Conservation (phyloP, 2,329 filamentous ascomycete species). For the Fusarium sp. region DNA sequence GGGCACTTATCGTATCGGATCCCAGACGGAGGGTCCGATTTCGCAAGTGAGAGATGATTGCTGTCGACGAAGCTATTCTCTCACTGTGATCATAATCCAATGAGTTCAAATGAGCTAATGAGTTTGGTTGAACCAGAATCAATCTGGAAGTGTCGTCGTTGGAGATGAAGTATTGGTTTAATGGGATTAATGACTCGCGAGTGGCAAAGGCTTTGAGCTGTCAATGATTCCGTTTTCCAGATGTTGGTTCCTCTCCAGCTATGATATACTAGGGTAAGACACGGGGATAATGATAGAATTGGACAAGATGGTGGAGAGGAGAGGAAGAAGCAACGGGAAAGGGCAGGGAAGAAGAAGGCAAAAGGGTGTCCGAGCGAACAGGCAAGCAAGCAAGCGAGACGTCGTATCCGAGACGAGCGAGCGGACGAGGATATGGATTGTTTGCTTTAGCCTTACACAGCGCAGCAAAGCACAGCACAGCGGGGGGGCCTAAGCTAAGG, state of each 20-base stretch:
- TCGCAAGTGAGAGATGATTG: conserved; percentile 3
- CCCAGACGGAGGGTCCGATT: conserved; percentile 8
- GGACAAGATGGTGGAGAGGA: conserved; percentile 3
- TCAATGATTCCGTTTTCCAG: conserved; percentile 15
- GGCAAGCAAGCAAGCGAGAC: conserved; percentile 2
- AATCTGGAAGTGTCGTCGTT: background rate
- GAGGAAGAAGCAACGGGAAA: conserved; percentile 13
- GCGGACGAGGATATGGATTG: conserved; percentile 35
- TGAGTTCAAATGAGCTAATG: background rate
- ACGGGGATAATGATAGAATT: conserved; percentile 3
- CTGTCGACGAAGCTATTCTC: conserved; percentile 8
- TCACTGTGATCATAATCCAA: conserved; percentile 2
- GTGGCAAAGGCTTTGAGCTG: conserved; percentile 8
- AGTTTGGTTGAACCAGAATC: background rate
- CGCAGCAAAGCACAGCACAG: conserved; percentile 1
- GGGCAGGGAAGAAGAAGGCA: conserved; percentile 17
- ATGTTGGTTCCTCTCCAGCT: conserved; percentile 16
- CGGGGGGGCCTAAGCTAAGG: conserved; percentile 29
- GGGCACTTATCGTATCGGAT: conserved; percentile 23
- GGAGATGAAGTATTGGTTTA: conserved; percentile 16
- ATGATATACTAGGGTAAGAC: conserved; percentile 13
- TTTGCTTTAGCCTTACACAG: conserved; percentile 47
- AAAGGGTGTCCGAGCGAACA: conserved; percentile 7
- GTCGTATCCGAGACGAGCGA: conserved; percentile 25
- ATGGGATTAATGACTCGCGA: conserved; percentile 14